Base-by-base conservation (phyloP, 1,284 basidiomycete genomes). In the Sanghuangporus sanghuang region DNA sequence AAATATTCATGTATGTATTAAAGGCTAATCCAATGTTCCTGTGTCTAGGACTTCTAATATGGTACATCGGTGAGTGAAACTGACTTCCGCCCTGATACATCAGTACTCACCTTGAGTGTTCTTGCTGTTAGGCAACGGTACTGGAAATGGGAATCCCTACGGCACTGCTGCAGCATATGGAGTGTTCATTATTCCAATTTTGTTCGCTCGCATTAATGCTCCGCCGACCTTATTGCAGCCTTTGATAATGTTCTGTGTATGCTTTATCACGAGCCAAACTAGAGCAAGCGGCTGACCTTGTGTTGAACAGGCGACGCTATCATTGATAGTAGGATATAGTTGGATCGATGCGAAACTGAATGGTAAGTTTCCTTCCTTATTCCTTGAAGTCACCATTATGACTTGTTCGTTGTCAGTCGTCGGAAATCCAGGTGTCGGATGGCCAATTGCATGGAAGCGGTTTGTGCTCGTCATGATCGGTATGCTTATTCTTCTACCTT, bases 271-370 rank as follows among this genome's bases (percentile, higher is more conserved):
- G 36, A 5, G 27, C 39, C 38, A 9, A 57, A 11, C 42, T 49
- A 21, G 23, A 3, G 53, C 27, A 16, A 35, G 49, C 12, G 53
- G 39, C 12, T 58, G 11, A 36, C 18, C 18, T 39, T 39, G 7
- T n/a, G 5, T 46, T 52, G 48, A 21, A 49, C 21, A 81, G 79
- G 74, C 73, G 1, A 82, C 80, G 2, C 76, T 76, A 59, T 73
- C 73, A 0, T 73, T 83, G 6, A 73, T 85, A 16, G 73, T 85
- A 4, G 85, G 86, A 1, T 88, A 86, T 70, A 83, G 81, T 0
- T 87, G 85, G 85, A 76, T 85, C 32, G 85, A 88, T 66, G 79
- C 78, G 2, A 81, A 87, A 68, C 67, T 83, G 32, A 38, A 54
- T 38, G 2, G 53, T 54, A 18, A 35, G 53, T 27, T 14, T 54